These are phyloP conservation scores for Echium plantagineum DNA, from an alignment of 257 asterid genomes.

Conservation along the genomic window DNA sequence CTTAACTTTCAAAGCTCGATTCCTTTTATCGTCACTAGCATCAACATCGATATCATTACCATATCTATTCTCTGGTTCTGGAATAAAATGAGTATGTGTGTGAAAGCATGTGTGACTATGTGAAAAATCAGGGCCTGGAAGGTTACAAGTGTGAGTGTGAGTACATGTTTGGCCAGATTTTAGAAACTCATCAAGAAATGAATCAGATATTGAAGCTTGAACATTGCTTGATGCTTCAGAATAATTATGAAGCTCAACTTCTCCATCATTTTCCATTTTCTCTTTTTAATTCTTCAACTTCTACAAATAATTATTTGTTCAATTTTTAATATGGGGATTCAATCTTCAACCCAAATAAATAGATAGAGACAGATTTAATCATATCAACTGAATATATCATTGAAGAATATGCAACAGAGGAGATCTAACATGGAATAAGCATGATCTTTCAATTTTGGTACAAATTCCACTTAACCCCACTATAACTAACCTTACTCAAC, in stretches of 20 bases:
- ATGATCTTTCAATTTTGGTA: neutral
- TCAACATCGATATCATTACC: neutral
- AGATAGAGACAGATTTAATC: too few relatives aligned
- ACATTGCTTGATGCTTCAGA: slow-evolving; percentile 27
- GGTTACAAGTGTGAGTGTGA: slow-evolving; percentile 66
- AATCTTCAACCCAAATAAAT: neutral
- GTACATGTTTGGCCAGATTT: slow-evolving; percentile 36
- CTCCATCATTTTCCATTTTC: slow-evolving; percentile 18
- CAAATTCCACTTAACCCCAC: neutral
- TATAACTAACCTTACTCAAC: neutral
- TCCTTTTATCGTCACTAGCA: neutral
- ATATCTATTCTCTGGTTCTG: slow-evolving; percentile 8
- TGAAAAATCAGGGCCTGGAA: slow-evolving; percentile 41
- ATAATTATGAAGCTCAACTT: slow-evolving; percentile 21
- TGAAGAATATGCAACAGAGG: neutral
- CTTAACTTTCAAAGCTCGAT: slow-evolving; percentile 14
- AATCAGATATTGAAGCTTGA: slow-evolving; percentile 29
- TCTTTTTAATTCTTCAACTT: neutral
- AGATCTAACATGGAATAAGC: neutral
- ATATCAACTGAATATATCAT: neutral
- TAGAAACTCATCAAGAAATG: slow-evolving; percentile 31
- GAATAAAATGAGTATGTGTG: slow-evolving; percentile 40
- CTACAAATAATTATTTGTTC: too few relatives aligned
- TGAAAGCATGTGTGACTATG: slow-evolving; percentile 72
- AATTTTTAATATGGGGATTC: too few relatives aligned